These are phyloP conservation scores for Mycotypha africana DNA, from an alignment of 371 early-diverging fungal species.

Conservation along the genomic window DNA sequence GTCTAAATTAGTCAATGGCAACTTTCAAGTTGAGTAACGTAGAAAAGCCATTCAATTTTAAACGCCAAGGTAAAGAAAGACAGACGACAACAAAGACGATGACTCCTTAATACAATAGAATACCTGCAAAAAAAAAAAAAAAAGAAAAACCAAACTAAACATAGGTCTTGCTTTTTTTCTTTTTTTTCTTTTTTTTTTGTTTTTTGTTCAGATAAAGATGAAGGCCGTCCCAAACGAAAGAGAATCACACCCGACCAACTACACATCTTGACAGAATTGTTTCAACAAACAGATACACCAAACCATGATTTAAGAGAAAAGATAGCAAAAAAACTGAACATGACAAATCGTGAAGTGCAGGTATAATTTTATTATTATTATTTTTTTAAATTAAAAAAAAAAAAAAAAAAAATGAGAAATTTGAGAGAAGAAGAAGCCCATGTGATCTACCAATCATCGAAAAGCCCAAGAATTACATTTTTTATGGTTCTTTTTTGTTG, in stretches of 20 bases:
- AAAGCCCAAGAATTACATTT: no score
- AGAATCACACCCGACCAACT: slow-evolving; percentile 72
- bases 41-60: no score
- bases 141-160: not conserved
- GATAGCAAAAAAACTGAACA: slow-evolving; percentile 77
- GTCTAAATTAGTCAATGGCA: no score
- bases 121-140: not conserved
- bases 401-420: not conserved
- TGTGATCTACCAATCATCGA: not conserved
- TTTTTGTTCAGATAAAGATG: no score
- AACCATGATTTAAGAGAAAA: slow-evolving; percentile 79
- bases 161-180: not conserved
- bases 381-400: slow-evolving; percentile 2
- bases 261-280: slow-evolving; percentile 56
- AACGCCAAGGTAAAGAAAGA: no score
- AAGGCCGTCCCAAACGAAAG: slow-evolving; percentile 62
- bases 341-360: slow-evolving; percentile 95
- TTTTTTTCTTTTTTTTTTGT: no score
- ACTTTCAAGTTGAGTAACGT: no score
- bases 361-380: slow-evolving; percentile 13
- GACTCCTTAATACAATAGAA: no score
- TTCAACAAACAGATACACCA: slow-evolving; percentile 83
- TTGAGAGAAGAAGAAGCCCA: not conserved
- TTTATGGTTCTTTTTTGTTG: no score
- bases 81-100: no score